Conservation (phyloP, 148 eudicot species). For the Chenopodium formosanum region DNA sequence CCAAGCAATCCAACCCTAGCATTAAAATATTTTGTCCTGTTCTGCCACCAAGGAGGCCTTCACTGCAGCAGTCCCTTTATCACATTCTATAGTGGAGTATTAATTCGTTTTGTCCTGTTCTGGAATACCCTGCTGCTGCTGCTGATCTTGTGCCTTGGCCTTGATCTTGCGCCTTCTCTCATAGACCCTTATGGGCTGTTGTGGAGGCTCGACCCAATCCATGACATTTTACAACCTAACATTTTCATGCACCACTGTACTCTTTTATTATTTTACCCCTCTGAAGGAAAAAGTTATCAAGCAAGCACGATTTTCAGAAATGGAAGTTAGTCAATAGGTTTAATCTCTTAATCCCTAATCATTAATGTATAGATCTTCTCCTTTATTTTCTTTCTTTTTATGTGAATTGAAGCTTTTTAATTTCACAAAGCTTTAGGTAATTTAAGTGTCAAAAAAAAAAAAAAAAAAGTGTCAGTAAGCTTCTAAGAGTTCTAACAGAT, state of each 20-base stretch:
- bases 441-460: not conserved
- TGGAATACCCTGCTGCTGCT: too few relatives aligned
- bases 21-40: too few relatives aligned
- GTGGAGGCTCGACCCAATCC: too few relatives aligned
- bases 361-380: not conserved
- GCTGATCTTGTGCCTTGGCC: too few relatives aligned
- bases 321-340: not conserved
- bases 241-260: not conserved
- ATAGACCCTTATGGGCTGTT: too few relatives aligned
- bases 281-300: not conserved
- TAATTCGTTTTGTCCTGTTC: too few relatives aligned
- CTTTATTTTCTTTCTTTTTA: not conserved
- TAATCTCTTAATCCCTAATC: not conserved
- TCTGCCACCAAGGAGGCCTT: too few relatives aligned
- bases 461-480: too few relatives aligned
- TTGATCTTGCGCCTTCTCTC: too few relatives aligned
- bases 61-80: too few relatives aligned
- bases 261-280: not conserved
- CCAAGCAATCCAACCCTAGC: too few relatives aligned
- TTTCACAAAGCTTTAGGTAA: not conserved
- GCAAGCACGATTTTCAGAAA: not conserved
- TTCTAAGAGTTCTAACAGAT: not conserved
- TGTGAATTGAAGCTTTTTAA: not conserved
- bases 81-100: too few relatives aligned
- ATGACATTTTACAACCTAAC: not conserved